Evolutionary conservation across 1,284 basidiomycete species (phyloP).

Genomic region (Apiotrichum gamsii): DNA sequence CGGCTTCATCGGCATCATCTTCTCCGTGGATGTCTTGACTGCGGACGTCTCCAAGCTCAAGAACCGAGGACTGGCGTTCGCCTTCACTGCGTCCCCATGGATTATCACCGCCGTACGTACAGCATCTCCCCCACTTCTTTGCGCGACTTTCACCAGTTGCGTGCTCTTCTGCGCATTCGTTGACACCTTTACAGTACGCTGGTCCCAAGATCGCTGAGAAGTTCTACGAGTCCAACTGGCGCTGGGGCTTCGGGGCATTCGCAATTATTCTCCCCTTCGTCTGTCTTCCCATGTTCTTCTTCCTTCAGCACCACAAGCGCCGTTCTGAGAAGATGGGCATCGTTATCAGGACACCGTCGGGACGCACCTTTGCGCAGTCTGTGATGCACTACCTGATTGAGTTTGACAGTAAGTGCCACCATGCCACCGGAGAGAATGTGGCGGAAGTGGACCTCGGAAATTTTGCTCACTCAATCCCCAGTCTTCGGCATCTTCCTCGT

Average conservation of each 20-base stretch:
- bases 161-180: no score
- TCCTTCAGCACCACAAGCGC: conserved; percentile 31
- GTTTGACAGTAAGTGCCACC: conserved; percentile 31
- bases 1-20: conserved; percentile 44
- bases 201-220: conserved; percentile 39
- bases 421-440: no score
- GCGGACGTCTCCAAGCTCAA: conserved; percentile 45
- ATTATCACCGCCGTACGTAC: conserved; percentile 48
- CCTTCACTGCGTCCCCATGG: conserved; percentile 46
- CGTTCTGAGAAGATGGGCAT: conserved; percentile 23
- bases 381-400: conserved; percentile 40
- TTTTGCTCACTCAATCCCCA: conserved; percentile 13
- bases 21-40: conserved; percentile 46
- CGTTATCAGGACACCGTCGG: conserved; percentile 12
- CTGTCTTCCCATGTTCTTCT: conserved; percentile 24
- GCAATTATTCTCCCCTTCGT: conserved; percentile 45
- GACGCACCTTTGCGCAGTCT: conserved; percentile 20
- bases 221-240: conserved; percentile 40
- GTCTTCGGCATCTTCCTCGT: conserved; percentile 46
- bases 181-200: no score
- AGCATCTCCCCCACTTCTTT: no score
- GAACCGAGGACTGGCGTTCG: conserved; percentile 46
- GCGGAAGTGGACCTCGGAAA: no score
- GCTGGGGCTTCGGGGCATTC: conserved; percentile 47
- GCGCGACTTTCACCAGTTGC: no score